Evolutionary conservation across 1,284 basidiomycete species (phyloP).

Genomic region (Malassezia slooffiae): DNA sequence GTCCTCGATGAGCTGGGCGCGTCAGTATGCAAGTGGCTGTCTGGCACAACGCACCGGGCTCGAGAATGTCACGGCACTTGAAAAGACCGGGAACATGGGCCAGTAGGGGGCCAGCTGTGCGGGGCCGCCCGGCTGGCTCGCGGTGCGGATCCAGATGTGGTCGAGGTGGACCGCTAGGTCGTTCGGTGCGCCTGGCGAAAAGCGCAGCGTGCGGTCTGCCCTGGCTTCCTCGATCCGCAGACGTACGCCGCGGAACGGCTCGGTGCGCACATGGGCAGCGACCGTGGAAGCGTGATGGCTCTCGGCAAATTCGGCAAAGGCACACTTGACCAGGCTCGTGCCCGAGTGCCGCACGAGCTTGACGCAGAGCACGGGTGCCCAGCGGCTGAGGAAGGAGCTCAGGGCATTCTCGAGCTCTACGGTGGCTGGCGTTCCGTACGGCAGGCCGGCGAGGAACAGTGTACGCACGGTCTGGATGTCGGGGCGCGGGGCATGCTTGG

Average conservation of each 20-base stretch:
- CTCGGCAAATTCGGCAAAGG: not conserved
- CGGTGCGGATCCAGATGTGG: not conserved
- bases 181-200: not conserved
- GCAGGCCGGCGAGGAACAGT: too few species aligned
- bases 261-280: not conserved
- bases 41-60: not conserved
- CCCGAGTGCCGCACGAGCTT: not conserved
- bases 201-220: slow-evolving; percentile 1
- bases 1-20: not conserved
- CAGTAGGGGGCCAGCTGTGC: too few species aligned
- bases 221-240: slow-evolving; percentile 1
- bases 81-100: too few species aligned
- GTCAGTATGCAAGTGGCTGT: not conserved
- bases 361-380: slow-evolving; percentile 1
- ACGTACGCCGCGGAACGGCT: not conserved
- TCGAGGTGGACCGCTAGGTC: not conserved
- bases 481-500: too few species aligned
- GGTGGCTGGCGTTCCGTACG: too few species aligned
- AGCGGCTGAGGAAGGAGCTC: not conserved
- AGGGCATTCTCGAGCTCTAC: not conserved
- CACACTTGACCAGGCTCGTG: not conserved
- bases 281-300: not conserved
- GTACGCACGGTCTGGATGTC: too few species aligned
- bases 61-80: too few species aligned
- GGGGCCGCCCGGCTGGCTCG: not conserved